A percentile compares a stretch with the other conserved stretches of the same genome.
These are phyloP conservation scores for Aspergillus eucalypticola DNA, from an alignment of 2,329 filamentous ascomycete species.

Conservation along the genomic window DNA sequence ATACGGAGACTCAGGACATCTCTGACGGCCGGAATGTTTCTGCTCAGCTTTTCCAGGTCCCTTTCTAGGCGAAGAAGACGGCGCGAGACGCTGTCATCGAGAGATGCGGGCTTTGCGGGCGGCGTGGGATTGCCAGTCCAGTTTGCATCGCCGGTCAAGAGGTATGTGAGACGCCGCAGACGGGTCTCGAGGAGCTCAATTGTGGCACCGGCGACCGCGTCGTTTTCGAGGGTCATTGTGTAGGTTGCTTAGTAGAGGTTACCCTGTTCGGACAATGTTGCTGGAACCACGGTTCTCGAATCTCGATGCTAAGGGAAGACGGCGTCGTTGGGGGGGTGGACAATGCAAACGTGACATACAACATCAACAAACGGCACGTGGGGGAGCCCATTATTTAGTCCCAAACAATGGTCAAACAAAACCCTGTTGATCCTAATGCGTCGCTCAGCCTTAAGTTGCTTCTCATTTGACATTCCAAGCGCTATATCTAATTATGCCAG, in stretches of 20 bases:
- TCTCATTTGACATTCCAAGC: not conserved
- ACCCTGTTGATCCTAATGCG: constrained; percentile 2
- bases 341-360: constrained; percentile 22
- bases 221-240: constrained; percentile 37
- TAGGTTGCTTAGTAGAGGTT: not conserved
- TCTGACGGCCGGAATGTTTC: constrained; percentile 39
- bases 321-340: not conserved
- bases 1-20: constrained; percentile 47
- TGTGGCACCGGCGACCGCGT: constrained; percentile 40
- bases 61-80: constrained; percentile 42
- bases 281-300: not conserved
- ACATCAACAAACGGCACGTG: constrained; percentile 3
- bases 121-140: constrained; percentile 42
- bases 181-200: constrained; percentile 48
- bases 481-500: not conserved
- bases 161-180: constrained; percentile 46
- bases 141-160: constrained; percentile 44
- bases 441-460: not conserved
- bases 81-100: constrained; percentile 42
- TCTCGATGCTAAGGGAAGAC: not conserved
- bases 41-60: constrained; percentile 41
- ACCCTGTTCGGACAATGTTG: not conserved
- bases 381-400: not conserved
- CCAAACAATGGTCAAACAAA: not conserved
- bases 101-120: constrained; percentile 34